Evolutionary conservation across 2,329 filamentous ascomycete species (phyloP).

Genomic region (Aureobasidium sp.): DNA sequence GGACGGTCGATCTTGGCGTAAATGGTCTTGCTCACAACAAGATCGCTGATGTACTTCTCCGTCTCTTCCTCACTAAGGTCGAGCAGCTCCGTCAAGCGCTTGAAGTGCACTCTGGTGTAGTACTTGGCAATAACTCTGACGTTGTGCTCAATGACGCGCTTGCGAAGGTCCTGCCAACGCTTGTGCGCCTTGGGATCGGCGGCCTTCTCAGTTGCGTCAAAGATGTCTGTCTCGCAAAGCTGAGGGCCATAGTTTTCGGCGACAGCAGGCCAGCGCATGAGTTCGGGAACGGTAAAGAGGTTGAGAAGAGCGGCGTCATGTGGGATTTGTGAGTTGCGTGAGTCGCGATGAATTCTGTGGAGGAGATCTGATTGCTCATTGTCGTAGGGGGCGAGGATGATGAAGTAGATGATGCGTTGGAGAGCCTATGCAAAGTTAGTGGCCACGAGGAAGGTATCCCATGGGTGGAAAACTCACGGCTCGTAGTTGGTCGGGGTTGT

Average conservation of each 20-base stretch:
- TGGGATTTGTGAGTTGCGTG: conserved; percentile 65
- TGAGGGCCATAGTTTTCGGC: conserved; percentile 82
- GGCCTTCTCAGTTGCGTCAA: conserved; percentile 54
- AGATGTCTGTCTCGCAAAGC: conserved; percentile 83
- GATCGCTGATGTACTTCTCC: conserved; percentile 96
- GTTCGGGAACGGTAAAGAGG: conserved; percentile 87
- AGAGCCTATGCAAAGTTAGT: conserved; percentile 54
- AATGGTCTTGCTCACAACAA: conserved; percentile 96
- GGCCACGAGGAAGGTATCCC: conserved; percentile 18
- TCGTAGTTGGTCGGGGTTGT: conserved; percentile 76
- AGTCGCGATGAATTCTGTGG: conserved; percentile 82
- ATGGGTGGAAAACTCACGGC: conserved; percentile 53
- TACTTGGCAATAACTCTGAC: conserved; percentile 97
- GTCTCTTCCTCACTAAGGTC: conserved; percentile 93
- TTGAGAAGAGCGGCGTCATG: conserved; percentile 82
- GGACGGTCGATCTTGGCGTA: conserved; percentile 96
- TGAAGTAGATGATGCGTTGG: conserved; percentile 94
- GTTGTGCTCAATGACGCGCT: conserved; percentile 98
- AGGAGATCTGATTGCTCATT: conserved; percentile 98
- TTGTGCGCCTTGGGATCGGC: conserved; percentile 72
- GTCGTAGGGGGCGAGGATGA: conserved; percentile 92
- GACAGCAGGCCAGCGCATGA: conserved; percentile 98
- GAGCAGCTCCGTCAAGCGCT: conserved; percentile 79
- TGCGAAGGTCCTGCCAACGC: conserved; percentile 90
- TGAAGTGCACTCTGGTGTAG: conserved; percentile 94